Evolutionary conservation across 1,284 basidiomycete genomes (phyloP).

Genomic region (Mrakiaceae sp.): DNA sequence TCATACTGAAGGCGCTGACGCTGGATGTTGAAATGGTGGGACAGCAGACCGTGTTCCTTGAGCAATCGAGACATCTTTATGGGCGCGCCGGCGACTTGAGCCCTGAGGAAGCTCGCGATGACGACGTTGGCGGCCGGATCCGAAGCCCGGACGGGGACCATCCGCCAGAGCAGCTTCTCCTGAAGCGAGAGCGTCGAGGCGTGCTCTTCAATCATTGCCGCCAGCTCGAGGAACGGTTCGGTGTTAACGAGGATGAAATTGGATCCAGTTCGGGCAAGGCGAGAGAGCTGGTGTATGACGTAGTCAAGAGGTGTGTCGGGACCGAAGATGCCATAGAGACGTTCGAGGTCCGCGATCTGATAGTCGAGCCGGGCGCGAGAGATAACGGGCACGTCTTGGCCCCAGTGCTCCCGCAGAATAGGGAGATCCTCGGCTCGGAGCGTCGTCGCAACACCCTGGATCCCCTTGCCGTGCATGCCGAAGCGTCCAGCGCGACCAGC

Average conservation of each 20-base stretch:
- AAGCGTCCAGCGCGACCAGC: slow-evolving; percentile 90
- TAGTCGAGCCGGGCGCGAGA: slow-evolving; percentile 37
- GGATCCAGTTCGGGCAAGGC: slow-evolving; percentile 41
- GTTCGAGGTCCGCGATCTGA: slow-evolving; percentile 26
- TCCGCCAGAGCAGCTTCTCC: slow-evolving; percentile 43
- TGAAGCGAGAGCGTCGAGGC: slow-evolving; percentile 38
- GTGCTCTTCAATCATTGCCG: slow-evolving; percentile 40
- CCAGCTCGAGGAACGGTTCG: slow-evolving; percentile 32
- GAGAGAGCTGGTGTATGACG: slow-evolving; percentile 26
- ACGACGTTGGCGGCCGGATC: slow-evolving; percentile 35
- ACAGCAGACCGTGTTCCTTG: too few relatives aligned
- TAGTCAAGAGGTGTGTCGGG: slow-evolving; percentile 26
- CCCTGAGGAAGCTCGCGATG: slow-evolving; percentile 31
- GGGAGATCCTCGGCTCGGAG: slow-evolving; percentile 55
- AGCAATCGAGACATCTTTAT: too few relatives aligned
- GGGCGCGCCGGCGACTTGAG: slow-evolving; percentile 26
- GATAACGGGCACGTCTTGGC: slow-evolving; percentile 38
- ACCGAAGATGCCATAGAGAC: slow-evolving; percentile 37
- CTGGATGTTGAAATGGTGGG: too few relatives aligned
- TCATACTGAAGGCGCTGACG: too few relatives aligned
- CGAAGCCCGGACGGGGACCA: slow-evolving; percentile 39
- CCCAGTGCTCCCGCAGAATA: slow-evolving; percentile 42
- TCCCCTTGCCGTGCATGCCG: slow-evolving; percentile 47
- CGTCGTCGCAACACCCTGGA: slow-evolving; percentile 57
- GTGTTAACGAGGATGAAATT: slow-evolving; percentile 39